phyloP scores from a whole-genome alignment of 805 yeast species.

The Kodamaea kakaduensis region DNA sequence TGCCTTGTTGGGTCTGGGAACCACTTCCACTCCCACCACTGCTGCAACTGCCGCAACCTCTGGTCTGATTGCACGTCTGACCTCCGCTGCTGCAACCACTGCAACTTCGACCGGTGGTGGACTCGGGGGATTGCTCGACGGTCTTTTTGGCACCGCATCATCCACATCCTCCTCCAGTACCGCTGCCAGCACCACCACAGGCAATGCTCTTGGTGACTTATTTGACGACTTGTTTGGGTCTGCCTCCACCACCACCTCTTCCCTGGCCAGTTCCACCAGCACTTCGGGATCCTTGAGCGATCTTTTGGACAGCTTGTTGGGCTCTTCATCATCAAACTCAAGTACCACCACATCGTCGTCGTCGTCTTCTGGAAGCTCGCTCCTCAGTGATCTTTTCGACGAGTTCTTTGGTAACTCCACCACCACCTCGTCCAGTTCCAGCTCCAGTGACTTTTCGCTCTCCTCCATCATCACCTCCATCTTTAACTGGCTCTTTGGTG shows the following conservation, averaged over 20 bases:
- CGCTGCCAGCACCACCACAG: constrained; percentile 8
- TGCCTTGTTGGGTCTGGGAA: neutral
- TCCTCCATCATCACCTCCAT: constrained; percentile 11
- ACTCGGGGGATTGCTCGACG: constrained; percentile 12
- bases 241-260: constrained; percentile 9
- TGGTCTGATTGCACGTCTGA: too few species aligned
- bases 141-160: constrained; percentile 12
- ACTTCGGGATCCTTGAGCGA: constrained; percentile 10
- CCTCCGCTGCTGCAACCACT: constrained; percentile 10
- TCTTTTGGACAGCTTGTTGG: constrained; percentile 13
- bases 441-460: constrained; percentile 9
- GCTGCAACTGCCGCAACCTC: constrained; percentile 9
- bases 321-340: constrained; percentile 10
- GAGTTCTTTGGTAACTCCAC: constrained; percentile 14
- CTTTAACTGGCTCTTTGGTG: constrained; percentile 16
- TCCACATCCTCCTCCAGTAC: constrained; percentile 3
- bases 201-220: constrained; percentile 10
- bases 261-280: constrained; percentile 8
- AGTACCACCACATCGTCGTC: constrained; percentile 10
- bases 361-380: constrained; percentile 11
- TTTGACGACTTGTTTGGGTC: constrained; percentile 13
- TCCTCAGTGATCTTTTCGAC: constrained; percentile 14
- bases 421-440: constrained; percentile 5
- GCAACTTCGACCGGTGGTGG: constrained; percentile 4
- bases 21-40: constrained; percentile 4